Conservation (phyloP, 768 basidiomycete genomes). For the Suillus cothurnatus region DNA sequence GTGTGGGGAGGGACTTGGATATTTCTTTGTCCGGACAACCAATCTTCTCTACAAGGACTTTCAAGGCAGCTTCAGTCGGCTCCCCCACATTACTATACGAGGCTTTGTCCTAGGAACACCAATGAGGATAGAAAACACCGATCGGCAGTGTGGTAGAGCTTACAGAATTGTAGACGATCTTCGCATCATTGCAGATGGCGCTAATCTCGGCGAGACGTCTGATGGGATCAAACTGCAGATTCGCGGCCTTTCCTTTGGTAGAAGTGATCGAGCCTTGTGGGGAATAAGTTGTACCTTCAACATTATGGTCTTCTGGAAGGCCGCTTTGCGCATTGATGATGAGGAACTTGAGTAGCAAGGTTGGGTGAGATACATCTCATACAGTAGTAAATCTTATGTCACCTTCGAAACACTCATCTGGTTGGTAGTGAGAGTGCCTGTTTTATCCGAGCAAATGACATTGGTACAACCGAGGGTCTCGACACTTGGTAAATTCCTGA, state of each 20-base stretch:
- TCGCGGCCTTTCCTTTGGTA: constrained; percentile 62
- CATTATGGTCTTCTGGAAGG: constrained; percentile 65
- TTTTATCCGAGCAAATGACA: constrained; percentile 99
- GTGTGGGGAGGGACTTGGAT: constrained; percentile 53
- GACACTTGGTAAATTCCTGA: constrained; percentile 93
- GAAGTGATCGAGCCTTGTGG: constrained; percentile 76
- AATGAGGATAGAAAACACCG: constrained; percentile 7
- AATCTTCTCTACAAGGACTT: constrained; percentile 93
- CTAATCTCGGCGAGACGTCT: constrained; percentile 89
- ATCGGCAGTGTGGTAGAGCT: constrained; percentile 23
- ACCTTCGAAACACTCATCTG: constrained; percentile 95
- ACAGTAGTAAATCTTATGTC: constrained; percentile 21
- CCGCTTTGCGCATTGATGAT: constrained; percentile 59
- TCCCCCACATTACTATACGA: constrained; percentile 87
- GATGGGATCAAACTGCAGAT: constrained; percentile 68
- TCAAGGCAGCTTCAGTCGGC: constrained; percentile 96
- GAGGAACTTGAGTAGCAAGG: constrained; percentile 59
- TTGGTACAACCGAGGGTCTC: constrained; percentile 98
- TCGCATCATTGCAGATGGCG: constrained; percentile 94
- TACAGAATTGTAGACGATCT: constrained; percentile 81
- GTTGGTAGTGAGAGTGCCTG: constrained; percentile 93
- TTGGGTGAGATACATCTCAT: constrained; percentile 8
- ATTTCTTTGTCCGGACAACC: constrained; percentile 68
- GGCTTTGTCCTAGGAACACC: constrained; percentile 64
- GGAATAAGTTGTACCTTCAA: constrained; percentile 93